Evolutionary conservation across 768 basidiomycete genomes (phyloP), one percentile per base, ranked within the genome.

Genomic region (Candolleomyces eurysporus): DNA sequence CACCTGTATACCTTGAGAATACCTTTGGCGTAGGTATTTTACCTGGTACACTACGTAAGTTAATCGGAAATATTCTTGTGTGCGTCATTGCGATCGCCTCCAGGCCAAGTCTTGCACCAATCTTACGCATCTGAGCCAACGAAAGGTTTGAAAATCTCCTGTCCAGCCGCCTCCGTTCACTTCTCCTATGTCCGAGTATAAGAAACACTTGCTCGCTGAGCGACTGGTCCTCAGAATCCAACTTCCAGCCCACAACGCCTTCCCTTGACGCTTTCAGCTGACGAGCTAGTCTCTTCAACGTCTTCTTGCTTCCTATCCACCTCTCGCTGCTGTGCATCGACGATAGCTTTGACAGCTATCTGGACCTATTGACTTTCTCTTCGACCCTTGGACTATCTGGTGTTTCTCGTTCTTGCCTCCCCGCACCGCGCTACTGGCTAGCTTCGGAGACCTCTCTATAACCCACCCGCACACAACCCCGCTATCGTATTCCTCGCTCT

Each of bases 271-370:
- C 32, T 39, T n/a, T 32, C 36, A 36, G 11, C 36, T 36, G 36
- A 43, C 54, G 54, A 56, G 54, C 54, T 56, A 56, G 54, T 43
- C 54, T 56, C 54, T 43, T 56, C 52, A 17, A 48, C 36, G 36
- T 48, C 46, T n/a, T n/a, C n/a, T 17, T n/a, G 19, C 10, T 11
- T 51, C 30, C 16, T 16, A 54, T 39, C 16, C 17, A 36, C 19
- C 40, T 36, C 22, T 36, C 22, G 14, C 19, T 31, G n/a, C 49
- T 48, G 46, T 22, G 46, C 32, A 36, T 11, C 36, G 36, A 36
- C 36, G 36, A 36, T 43, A 54, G 42, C 54, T 56, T 56, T 39
- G 54, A 56, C 40, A 56, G 39, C 22, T 56, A 56, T 39, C 52
- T 5, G 4, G 7, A 31, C n/a, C 32, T 16, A 36, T 53, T 31